Evolutionary conservation across 305 asterid genomes (phyloP).

Genomic region (Ruellia speciosa): DNA sequence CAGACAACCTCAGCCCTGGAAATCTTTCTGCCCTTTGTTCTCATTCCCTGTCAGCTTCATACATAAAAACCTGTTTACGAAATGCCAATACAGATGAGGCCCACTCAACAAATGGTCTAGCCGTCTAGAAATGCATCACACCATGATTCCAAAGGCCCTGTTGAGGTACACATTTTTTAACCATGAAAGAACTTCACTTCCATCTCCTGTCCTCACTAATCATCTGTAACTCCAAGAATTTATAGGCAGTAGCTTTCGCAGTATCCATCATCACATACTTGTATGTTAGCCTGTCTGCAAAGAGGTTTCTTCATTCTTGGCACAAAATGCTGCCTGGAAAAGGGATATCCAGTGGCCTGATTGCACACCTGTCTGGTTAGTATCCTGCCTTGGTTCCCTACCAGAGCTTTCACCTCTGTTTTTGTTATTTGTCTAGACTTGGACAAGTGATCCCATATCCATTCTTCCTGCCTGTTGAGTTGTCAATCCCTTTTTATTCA

Average conservation of each 20-base stretch:
- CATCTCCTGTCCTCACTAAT: conserved; percentile 40
- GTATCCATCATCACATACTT: conserved; percentile 18
- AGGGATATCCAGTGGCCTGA: conserved; percentile 20
- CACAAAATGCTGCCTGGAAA: conserved; percentile 17
- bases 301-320: conserved; percentile 15
- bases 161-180: background rate
- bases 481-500: conserved; percentile 15
- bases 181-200: conserved; percentile 34
- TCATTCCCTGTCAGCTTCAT: background rate
- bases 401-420: conserved; percentile 22
- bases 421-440: conserved; percentile 25
- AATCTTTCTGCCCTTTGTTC: background rate
- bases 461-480: conserved; percentile 16
- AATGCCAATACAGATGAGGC: background rate
- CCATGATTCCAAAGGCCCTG: conserved; percentile 1
- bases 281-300: conserved; percentile 17
- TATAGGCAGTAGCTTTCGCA: background rate
- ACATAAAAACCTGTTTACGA: background rate
- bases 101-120: background rate
- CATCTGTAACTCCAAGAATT: background rate
- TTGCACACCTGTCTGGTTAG: conserved; percentile 19
- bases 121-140: background rate
- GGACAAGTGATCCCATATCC: conserved; percentile 17
- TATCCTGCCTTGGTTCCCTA: conserved; percentile 20
- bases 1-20: background rate